Evolutionary conservation across 2,329 filamentous ascomycete species (phyloP).

Genomic region (Phaeosphaeria sp.): DNA sequence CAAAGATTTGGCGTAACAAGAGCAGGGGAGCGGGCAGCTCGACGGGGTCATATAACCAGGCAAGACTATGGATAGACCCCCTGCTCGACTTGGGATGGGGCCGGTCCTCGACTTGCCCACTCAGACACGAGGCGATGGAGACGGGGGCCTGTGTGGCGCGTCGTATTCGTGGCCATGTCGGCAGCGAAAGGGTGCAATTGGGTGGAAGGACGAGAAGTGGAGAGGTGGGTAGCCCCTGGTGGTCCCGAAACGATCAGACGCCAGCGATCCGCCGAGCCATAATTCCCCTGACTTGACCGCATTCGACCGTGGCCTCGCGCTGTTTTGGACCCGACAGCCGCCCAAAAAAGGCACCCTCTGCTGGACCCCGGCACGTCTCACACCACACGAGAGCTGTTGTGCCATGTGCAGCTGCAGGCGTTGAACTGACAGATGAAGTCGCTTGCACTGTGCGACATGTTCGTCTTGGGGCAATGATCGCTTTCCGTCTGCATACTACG

Average conservation of each 20-base stretch:
- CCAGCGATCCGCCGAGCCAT: slow-evolving; percentile 22
- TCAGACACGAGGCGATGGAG: slow-evolving; percentile 32
- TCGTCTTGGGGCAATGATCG: neutral
- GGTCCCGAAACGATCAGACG: slow-evolving; percentile 28
- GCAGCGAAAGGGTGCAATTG: slow-evolving; percentile 21
- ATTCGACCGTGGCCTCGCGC: slow-evolving; percentile 13
- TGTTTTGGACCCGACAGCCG: slow-evolving; percentile 10
- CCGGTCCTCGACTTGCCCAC: slow-evolving; percentile 15
- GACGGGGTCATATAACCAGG: slow-evolving; percentile 41
- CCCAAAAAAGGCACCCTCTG: neutral
- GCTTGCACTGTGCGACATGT: neutral
- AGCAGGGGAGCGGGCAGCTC: slow-evolving; percentile 29
- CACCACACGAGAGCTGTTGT: slow-evolving; percentile 3
- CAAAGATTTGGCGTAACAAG: slow-evolving; percentile 31
- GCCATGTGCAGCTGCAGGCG: neutral
- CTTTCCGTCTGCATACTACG: neutral
- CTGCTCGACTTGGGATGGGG: slow-evolving; percentile 24
- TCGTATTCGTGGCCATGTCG: slow-evolving; percentile 19
- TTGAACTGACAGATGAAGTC: neutral
- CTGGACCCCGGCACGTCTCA: neutral
- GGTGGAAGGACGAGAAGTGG: slow-evolving; percentile 17
- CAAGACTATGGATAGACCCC: slow-evolving; percentile 25
- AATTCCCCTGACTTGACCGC: slow-evolving; percentile 35
- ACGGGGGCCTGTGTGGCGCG: slow-evolving; percentile 23
- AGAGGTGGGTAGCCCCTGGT: slow-evolving; percentile 21